A percentile compares a stretch with the other conserved stretches of the same genome.
phyloP scores from a whole-genome alignment of 1,284 basidiomycete genomes.

The Ceratobasidium sp. region DNA sequence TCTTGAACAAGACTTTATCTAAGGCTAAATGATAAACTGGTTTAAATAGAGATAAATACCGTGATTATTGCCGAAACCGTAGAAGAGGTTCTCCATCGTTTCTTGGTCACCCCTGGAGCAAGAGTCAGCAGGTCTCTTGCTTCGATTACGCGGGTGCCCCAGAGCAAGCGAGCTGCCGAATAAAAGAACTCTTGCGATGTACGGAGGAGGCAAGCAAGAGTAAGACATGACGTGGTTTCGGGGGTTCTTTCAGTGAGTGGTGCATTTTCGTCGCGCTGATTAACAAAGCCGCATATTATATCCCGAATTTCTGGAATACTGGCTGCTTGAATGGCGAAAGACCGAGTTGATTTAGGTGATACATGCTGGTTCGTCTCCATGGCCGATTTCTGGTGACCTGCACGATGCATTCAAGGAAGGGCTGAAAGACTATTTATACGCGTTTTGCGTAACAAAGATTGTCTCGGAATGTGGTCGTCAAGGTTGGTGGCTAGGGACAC shows the following conservation, averaged over 20 bases:
- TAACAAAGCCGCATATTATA: background rate
- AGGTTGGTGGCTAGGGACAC: no score
- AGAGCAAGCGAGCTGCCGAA: background rate
- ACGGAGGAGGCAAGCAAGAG: constrained; percentile 3
- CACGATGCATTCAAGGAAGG: no score
- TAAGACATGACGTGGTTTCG: background rate
- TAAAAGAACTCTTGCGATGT: constrained; percentile 13
- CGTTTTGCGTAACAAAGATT: no score
- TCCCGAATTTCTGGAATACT: constrained; percentile 1
- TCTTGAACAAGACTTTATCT: background rate
- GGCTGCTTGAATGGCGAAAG: background rate
- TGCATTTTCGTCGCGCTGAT: background rate
- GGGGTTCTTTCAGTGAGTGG: background rate
- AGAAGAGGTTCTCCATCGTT: background rate
- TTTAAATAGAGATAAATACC: background rate
- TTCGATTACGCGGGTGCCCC: background rate
- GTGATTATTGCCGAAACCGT: background rate
- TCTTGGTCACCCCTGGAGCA: background rate
- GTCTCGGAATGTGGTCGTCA: no score
- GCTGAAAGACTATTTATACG: no score
- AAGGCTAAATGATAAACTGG: background rate
- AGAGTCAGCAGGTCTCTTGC: constrained; percentile 8
- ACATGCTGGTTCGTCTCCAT: background rate
- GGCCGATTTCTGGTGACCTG: no score
- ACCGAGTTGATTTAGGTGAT: background rate